These are phyloP conservation scores for Rhizophagus prolifer DNA, from an alignment of 192 early-diverging fungal genomes.

Conservation along the genomic window DNA sequence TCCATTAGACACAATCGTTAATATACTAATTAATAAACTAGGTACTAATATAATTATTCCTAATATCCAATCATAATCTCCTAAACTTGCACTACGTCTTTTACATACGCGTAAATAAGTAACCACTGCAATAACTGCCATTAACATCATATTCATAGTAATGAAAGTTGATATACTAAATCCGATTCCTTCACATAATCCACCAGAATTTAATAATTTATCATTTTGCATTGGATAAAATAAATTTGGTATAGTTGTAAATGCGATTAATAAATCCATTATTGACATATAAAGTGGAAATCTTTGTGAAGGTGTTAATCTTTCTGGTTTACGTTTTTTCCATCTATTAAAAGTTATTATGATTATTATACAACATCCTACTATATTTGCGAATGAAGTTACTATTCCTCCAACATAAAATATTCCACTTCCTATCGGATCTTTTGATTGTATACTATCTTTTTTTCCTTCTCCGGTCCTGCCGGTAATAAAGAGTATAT, in stretches of 20 bases:
- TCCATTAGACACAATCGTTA: no score
- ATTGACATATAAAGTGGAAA: slow-evolving; percentile 29
- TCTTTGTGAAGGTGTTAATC: slow-evolving; percentile 16
- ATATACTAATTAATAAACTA: no score
- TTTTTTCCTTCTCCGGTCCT: no score
- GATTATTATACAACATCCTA: slow-evolving; percentile 5
- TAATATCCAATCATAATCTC: no score
- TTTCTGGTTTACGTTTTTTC: neutral
- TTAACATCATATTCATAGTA: no score
- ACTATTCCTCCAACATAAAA: slow-evolving; percentile 14
- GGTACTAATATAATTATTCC: no score
- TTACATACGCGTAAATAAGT: no score
- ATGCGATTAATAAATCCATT: neutral
- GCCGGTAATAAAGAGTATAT: no score
- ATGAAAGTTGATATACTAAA: neutral
- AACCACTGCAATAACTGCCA: no score
- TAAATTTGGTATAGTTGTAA: slow-evolving; percentile 17
- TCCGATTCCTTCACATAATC: slow-evolving; percentile 7
- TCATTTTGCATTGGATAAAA: slow-evolving; percentile 21
- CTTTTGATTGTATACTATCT: neutral
- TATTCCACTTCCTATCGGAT: neutral
- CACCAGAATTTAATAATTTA: slow-evolving; percentile 6
- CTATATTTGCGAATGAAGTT: slow-evolving; percentile 17
- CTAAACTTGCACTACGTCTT: no score
- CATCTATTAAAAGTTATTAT: neutral